These are phyloP conservation scores for Phascolomyces articulosus DNA, from an alignment of 371 early-diverging fungal species.

Conservation along the genomic window DNA sequence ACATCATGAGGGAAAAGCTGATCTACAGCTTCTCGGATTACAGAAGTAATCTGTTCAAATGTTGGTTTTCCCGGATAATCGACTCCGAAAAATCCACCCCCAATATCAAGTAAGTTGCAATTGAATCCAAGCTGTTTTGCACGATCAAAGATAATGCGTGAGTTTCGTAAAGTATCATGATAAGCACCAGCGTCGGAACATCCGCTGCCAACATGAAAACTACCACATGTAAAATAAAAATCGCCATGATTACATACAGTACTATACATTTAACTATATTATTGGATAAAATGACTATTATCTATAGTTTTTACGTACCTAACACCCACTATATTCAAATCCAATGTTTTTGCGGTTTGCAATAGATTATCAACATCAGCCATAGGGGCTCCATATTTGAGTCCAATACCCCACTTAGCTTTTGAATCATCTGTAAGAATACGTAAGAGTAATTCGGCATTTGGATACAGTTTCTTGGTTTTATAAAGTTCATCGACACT, in stretches of 20 bases:
- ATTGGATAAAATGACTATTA: no score
- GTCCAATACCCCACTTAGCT: conserved; percentile 88
- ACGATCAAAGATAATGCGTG: conserved; percentile 87
- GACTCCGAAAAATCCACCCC: conserved; percentile 97
- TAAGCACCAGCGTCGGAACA: conserved; percentile 90
- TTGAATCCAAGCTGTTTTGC: conserved; percentile 77
- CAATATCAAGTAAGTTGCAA: conserved; percentile 88
- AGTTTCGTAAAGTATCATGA: conserved; percentile 84
- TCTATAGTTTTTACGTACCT: conserved; percentile 34
- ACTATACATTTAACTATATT: no score
- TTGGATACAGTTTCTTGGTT: conserved; percentile 79
- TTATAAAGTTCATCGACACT: conserved; percentile 96
- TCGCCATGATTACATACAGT: no score
- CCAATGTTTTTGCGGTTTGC: conserved; percentile 73
- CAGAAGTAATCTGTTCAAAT: conserved; percentile 83
- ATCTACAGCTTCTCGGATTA: conserved; percentile 82
- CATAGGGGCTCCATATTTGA: conserved; percentile 95
- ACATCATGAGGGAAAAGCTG: conserved; percentile 69
- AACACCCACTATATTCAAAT: conserved; percentile 87
- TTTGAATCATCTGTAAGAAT: conserved; percentile 95
- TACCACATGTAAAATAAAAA: conserved; percentile 8
- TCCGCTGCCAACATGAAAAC: conserved; percentile 96
- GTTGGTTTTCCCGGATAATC: conserved; percentile 72
- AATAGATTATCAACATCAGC: conserved; percentile 70
- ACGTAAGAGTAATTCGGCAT: conserved; percentile 88